Evolutionary conservation across 192 early-diverging fungal genomes (phyloP), one percentile per base, ranked within the genome.

Genomic region (Podila horticola): DNA sequence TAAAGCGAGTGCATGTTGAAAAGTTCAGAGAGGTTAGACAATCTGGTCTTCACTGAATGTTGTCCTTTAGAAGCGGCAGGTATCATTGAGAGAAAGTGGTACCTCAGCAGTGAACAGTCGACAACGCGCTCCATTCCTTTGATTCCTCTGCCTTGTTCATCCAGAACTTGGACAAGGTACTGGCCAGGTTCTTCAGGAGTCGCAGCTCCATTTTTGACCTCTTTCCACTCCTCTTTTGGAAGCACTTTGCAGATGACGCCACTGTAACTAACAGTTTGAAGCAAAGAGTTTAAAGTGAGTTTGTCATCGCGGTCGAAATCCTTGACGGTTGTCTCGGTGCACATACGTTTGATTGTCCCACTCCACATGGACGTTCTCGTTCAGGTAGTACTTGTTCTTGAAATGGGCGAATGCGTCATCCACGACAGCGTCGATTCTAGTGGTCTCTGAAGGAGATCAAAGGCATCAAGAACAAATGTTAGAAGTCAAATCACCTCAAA

Each of bases 401-500:
- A 92, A 90, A 64, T 89, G 83, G 31, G 85, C 82, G 66, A 88
- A 88, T 11, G 90, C 84, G 24, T 87, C 85, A 28, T 94, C 92
- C 3, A 92, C 87, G 10, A 94, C 83, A 17, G 74, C 68, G 67
- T 90, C 89, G 19, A 93, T 75, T 38, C 89, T 86, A 22, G 74
- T 60, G 15, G 89, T 85, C 67, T 84, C 90, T 92, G 67, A 13
- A 61, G 60, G 9, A 62, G 20, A 26, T 24, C 3, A 5, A 48
- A 61, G 12, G 36, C 29, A 13, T 6, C n/a, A 57, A 69, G 11
- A 29, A 22, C 30, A 15, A 15, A 45, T 45, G 22, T 59, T 50
- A 24, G 34, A 36, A n/a, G 20, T 28, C 31, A 62, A 33, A 58
- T 62, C 65, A 19, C 11, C 11, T 34, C 13, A 72, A 26, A 0